Conservation (phyloP, 768 basidiomycete species). For the Nidularia pulvinata region DNA sequence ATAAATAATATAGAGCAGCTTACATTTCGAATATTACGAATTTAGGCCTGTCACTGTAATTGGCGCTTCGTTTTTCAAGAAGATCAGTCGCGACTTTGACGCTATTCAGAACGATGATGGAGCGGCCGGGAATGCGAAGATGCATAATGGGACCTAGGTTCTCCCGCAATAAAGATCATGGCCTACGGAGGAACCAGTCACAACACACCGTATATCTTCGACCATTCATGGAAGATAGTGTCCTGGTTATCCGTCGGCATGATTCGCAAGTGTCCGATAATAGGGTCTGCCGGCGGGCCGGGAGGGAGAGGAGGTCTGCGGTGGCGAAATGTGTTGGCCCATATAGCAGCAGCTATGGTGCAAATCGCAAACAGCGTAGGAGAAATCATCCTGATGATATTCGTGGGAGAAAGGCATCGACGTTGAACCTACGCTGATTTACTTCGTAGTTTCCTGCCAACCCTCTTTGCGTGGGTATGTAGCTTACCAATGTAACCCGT, state of each 20-base stretch:
- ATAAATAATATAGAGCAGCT: background rate
- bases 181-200: background rate
- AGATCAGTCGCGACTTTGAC: conserved; percentile 31
- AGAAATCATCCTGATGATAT: too few relatives aligned
- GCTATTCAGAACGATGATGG: conserved; percentile 26
- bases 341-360: too few relatives aligned
- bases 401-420: too few relatives aligned
- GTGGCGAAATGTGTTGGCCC: background rate
- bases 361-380: too few relatives aligned
- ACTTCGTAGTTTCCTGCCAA: too few relatives aligned
- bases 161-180: background rate
- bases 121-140: background rate
- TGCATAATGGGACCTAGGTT: background rate
- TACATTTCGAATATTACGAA: conserved; percentile 7
- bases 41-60: conserved; percentile 39
- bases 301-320: background rate
- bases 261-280: background rate
- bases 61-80: conserved; percentile 41
- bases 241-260: background rate
- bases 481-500: too few relatives aligned
- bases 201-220: background rate
- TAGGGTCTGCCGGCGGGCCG: background rate
- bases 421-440: too few relatives aligned
- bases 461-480: too few relatives aligned
- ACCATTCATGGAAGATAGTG: background rate